A percentile compares a stretch with the other conserved stretches of the same genome.
These are phyloP conservation scores for Chlamydomonas sp. DNA, from an alignment of 139 green algal genomes.

Conservation along the genomic window DNA sequence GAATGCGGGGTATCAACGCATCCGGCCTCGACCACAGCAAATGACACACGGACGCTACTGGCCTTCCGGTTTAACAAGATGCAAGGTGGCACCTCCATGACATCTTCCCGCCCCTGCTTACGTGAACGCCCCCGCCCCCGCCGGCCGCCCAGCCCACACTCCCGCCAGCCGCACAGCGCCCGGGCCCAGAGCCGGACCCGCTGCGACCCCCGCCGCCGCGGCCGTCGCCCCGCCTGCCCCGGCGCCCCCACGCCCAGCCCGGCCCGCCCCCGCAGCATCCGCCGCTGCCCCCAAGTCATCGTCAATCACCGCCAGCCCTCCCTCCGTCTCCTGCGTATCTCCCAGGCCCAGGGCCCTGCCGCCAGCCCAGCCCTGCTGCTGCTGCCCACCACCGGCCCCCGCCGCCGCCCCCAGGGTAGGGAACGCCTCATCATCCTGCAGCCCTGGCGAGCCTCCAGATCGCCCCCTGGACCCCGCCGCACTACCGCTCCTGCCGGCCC, in stretches of 20 bases:
- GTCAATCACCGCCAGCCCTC: constrained; percentile 71
- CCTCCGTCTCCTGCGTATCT: constrained; percentile 47
- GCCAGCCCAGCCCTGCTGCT: neutral
- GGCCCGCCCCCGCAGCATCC: neutral
- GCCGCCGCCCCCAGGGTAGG: no score
- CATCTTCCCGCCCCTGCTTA: neutral
- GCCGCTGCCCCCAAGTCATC: constrained; percentile 53
- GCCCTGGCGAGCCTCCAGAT: no score
- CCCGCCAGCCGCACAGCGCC: constrained; percentile 2
- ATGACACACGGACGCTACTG: no score
- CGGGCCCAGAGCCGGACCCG: neutral
- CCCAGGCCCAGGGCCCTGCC: constrained; percentile 5
- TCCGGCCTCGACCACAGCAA: no score
- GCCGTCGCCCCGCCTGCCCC: neutral
- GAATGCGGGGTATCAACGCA: no score
- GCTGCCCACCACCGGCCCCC: neutral
- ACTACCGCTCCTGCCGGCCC: no score
- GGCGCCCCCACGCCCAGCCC: neutral
- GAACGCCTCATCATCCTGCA: no score
- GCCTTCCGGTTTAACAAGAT: neutral
- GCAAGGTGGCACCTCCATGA: neutral
- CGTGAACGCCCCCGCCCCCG: constrained; percentile 10
- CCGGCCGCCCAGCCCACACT: constrained; percentile 6
- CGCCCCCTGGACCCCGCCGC: no score
- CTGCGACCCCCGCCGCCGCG: neutral